Evolutionary conservation across 2,329 filamentous ascomycete genomes (phyloP), one percentile per base, ranked within the genome.

Genomic region (Scedosporium boydii): DNA sequence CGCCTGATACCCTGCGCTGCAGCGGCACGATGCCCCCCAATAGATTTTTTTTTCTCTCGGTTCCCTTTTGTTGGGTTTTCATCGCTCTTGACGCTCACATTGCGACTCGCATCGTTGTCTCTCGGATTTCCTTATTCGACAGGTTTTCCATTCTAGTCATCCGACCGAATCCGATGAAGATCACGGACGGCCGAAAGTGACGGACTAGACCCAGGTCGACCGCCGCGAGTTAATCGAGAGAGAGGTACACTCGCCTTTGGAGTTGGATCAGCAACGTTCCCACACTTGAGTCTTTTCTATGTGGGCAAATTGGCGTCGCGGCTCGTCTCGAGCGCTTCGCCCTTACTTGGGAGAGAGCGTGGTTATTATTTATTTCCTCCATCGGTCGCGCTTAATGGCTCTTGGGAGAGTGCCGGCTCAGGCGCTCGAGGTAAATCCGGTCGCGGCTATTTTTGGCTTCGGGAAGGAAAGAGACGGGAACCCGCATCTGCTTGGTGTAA

Each of bases 1-100:
- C 3, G 16, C 48, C 48, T 44, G 58, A 59, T 59, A 59, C 58
- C 58, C 58, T 59, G 58, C 58, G 58, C 58, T 46, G 58, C 58
- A 59, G 58, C 58, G 58, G 58, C 58, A 59, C 41, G 21, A 27
- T 59, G 58, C 34, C 58, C 58, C 26, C 42, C 42, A 59, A 59
- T 59, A 59, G 34, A 59, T 44, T 46, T 58, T 34, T 34, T 34
- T 58, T 58, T 34, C n/a, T 58, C 26, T 58, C 38, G 26, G 14
- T 58, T 58, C 38, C 29, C 26, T 34, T 38, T 58, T 58, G 5
- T 58, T 29, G 7, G 7, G 26, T 58, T 34, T 29, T 58, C 55
- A 21, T 55, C 6, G 14, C 9, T 27, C 18, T 34, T n/a, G 21
- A 34, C 5, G 5, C 16, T 12, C 12, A 6, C 12, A 14, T 46